A percentile compares a stretch with the other conserved stretches of the same genome.
Conservation (phyloP, 371 early-diverging fungal species). For the Apophysomyces elegans region DNA sequence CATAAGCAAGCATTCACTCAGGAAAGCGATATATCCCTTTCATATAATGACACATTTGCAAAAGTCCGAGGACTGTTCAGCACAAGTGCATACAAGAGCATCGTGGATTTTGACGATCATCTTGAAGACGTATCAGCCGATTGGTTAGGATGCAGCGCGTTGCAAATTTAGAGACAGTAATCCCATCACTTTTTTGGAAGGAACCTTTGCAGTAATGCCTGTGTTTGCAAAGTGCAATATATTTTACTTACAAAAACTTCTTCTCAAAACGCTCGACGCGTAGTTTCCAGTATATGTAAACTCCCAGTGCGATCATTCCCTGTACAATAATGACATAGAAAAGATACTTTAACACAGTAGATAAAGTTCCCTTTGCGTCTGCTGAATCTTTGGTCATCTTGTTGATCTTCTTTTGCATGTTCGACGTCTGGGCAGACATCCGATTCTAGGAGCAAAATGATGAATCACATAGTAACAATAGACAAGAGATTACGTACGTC, state of each 20-base stretch:
- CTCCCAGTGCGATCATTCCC: conserved; percentile 38
- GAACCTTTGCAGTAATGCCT: background rate
- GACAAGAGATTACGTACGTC: conserved; percentile 32
- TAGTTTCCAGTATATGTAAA: conserved; percentile 49
- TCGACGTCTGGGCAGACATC: conserved; percentile 23
- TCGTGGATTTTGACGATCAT: conserved; percentile 80
- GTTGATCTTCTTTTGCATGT: conserved; percentile 32
- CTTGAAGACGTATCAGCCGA: conserved; percentile 69
- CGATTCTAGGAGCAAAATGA: conserved; percentile 24
- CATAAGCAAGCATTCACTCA: conserved; percentile 43
- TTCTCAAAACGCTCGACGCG: conserved; percentile 51
- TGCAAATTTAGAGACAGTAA: background rate
- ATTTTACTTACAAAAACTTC: conserved; percentile 37
- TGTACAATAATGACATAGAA: conserved; percentile 46
- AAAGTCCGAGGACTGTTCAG: conserved; percentile 43
- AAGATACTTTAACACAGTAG: conserved; percentile 38
- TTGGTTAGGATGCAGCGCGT: conserved; percentile 55
- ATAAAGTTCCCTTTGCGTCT: conserved; percentile 48
- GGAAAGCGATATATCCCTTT: conserved; percentile 32
- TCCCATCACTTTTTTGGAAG: background rate
- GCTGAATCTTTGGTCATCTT: conserved; percentile 42
- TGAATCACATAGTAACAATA: background rate
- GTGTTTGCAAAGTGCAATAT: background rate
- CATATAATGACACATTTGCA: conserved; percentile 35
- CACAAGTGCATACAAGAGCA: conserved; percentile 42